Evolutionary conservation across 2,329 filamentous ascomycete species (phyloP).

Genomic region (Cladophialophora carrionii): DNA sequence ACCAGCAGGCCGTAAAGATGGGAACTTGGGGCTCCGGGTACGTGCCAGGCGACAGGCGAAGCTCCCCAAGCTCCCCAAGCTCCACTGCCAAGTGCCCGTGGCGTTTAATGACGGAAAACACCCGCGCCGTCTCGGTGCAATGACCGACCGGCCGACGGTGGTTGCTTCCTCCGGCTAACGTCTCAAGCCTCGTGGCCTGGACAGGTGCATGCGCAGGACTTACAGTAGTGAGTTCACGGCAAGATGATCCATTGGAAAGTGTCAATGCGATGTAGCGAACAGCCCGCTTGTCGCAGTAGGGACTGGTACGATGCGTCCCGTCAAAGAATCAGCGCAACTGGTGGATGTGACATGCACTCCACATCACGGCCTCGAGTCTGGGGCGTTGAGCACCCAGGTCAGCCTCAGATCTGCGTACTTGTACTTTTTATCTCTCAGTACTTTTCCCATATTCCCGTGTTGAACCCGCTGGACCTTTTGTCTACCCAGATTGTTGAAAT

Average conservation of each 20-base stretch:
- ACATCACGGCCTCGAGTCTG: constrained; percentile 2
- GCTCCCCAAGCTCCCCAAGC: constrained; percentile 3
- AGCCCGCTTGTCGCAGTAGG: too few relatives aligned
- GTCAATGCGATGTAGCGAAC: background rate
- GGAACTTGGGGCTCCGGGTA: background rate
- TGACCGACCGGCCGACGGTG: constrained; percentile 1
- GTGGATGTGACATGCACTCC: background rate
- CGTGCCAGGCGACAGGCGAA: background rate
- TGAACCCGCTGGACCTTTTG: constrained; percentile 23
- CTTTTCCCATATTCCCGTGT: constrained; percentile 12
- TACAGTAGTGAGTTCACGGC: background rate
- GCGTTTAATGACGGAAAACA: background rate
- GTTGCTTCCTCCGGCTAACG: background rate
- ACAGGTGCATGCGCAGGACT: background rate
- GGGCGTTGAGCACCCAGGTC: constrained; percentile 9
- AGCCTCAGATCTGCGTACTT: background rate
- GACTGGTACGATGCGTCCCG: background rate
- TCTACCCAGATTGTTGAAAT: constrained; percentile 28
- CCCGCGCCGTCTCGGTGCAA: constrained; percentile 13
- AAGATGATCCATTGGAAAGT: background rate
- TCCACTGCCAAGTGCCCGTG: background rate
- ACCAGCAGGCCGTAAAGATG: background rate
- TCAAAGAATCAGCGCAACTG: background rate
- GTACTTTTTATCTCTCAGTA: constrained; percentile 2
- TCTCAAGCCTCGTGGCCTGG: background rate